Base-by-base conservation (phyloP, 176 grass and related monocot species). In the Rhipidocladum racemiflorum region DNA sequence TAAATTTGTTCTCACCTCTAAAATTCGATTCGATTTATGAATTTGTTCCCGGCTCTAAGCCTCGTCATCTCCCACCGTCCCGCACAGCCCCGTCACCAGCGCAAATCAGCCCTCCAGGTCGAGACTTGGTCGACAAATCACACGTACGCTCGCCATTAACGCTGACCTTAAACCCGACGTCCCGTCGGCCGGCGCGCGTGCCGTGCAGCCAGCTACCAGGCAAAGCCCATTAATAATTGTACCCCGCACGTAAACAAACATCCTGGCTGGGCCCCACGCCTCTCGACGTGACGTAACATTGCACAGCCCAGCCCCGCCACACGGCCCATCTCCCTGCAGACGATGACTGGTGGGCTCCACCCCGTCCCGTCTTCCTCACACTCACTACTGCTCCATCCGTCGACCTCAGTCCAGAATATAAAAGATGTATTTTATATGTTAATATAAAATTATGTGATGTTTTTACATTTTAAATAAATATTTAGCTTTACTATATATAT, bases 271-370 rank as follows among this genome's bases (percentile, higher is more conserved):
- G n/a, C 35, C 87, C 82, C 6, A 35, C 24, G 0, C 34, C 40
- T 12, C 36, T 5, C 0, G 82, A 89, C 77, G 71, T 32, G 70
- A 89, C 82, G 63, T 45, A 81, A 83, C 86, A 83, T 78, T 78
- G 65, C 79, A 16, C 74, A 56, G 73, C 72, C 54, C 80, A 64
- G 85, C 65, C 43, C 85, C 72, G 68, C 57, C 36, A 36, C 66
- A n/a, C 18, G 38, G 73, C 75, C 81, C 74, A 62, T 79, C 74
- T 48, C 67, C 56, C 13, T 72, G 66, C 32, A 0, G 2, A 34
- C 32, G 32, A 34, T 34, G 32, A 34, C 32, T 3, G 32, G 32
- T 34, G 32, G 32, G 32, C 32, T 34, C 32, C 32, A 3, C 32
- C 32, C 2, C 32, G 32, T 34, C 32, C 32, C 32, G 4, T 34